Percentiles rank a stretch among this genome's conserved stretches.
Conservation (phyloP, 2,329 filamentous ascomycete species). For the Ampelomyces quisqualis region DNA sequence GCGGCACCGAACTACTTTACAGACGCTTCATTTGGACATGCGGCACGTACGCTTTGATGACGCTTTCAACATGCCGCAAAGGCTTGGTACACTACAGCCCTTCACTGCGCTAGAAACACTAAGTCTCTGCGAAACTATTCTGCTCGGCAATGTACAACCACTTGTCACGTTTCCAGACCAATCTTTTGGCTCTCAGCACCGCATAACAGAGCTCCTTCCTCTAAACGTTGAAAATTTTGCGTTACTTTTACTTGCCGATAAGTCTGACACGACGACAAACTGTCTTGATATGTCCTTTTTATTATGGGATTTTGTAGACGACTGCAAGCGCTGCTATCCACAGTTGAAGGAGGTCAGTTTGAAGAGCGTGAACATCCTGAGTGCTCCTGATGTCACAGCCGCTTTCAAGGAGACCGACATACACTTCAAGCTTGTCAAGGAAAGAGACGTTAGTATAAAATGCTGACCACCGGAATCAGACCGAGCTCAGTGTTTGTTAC, state of each 20-base stretch:
- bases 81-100: slow-evolving; percentile 11
- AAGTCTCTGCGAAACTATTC: slow-evolving; percentile 8
- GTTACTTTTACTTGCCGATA: neutral
- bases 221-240: no score
- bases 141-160: neutral
- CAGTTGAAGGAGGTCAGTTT: no score
- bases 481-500: no score
- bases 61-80: neutral
- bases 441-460: no score
- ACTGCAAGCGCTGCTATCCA: neutral
- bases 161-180: no score
- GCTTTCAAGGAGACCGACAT: no score
- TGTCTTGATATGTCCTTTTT: neutral
- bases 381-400: no score
- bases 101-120: slow-evolving; percentile 13
- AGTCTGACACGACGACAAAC: neutral
- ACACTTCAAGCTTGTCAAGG: no score
- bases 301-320: neutral
- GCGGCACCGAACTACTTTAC: slow-evolving; percentile 15
- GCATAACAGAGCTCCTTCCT: no score
- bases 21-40: slow-evolving; percentile 18
- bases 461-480: no score
- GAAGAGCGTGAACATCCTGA: no score
- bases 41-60: slow-evolving; percentile 8
- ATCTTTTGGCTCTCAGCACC: no score